Conservation (phyloP, 768 basidiomycete genomes). For the Termitomyces sp. region DNA sequence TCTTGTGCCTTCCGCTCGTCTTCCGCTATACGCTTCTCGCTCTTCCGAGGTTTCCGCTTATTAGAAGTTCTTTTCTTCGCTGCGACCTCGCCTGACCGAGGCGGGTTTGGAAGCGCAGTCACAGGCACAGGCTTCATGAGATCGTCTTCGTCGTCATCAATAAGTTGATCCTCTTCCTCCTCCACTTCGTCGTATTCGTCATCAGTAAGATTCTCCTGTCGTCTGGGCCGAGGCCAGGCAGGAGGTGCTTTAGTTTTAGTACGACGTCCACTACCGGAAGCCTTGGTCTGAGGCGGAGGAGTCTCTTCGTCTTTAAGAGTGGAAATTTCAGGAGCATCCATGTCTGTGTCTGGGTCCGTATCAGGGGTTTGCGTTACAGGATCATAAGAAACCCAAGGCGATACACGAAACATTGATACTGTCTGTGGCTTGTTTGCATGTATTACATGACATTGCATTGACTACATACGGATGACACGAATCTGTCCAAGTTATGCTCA, state of each 20-base stretch:
- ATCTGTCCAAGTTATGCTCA: conserved; percentile 4
- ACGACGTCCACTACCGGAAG: conserved; percentile 22
- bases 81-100: conserved; percentile 29
- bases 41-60: conserved; percentile 52
- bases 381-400: conserved; percentile 59
- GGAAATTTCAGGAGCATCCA: conserved; percentile 83
- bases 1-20: conserved; percentile 45
- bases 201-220: conserved; percentile 27
- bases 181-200: conserved; percentile 63
- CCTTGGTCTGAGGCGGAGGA: conserved; percentile 49
- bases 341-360: conserved; percentile 48
- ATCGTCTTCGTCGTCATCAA: conserved; percentile 54
- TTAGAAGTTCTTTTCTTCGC: conserved; percentile 46
- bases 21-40: conserved; percentile 38
- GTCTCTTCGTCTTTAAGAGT: conserved; percentile 68
- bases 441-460: conserved; percentile 25
- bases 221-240: conserved; percentile 16
- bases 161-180: conserved; percentile 75
- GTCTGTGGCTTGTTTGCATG: conserved; percentile 29
- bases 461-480: conserved; percentile 13
- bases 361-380: conserved; percentile 26
- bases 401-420: conserved; percentile 53
- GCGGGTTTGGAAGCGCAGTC: conserved; percentile 20
- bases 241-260: conserved; percentile 14
- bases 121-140: conserved; percentile 26